Conservation (phyloP, 495 filamentous ascomycete species). For the Penicillium alfredii region DNA sequence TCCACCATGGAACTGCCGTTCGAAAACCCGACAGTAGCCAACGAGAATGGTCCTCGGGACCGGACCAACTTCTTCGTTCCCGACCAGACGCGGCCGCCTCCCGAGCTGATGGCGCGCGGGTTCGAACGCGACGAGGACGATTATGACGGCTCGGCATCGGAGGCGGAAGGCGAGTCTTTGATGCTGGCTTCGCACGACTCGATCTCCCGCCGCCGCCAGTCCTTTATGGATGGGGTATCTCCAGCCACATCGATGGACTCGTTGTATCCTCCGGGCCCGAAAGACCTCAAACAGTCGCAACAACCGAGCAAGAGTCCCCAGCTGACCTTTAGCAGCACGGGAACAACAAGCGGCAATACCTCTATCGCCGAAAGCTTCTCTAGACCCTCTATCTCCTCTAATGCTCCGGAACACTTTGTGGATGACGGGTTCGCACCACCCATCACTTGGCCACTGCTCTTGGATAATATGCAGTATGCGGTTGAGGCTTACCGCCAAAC, state of each 20-base stretch:
- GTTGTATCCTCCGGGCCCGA: constrained; percentile 50
- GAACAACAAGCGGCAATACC: constrained; percentile 27
- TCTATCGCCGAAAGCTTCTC: constrained; percentile 33
- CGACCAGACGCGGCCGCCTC: constrained; percentile 82
- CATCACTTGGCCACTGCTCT: constrained; percentile 79
- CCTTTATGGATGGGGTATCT: constrained; percentile 69
- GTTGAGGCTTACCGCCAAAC: constrained; percentile 84
- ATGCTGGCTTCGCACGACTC: constrained; percentile 55
- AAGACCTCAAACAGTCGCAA: constrained; percentile 18
- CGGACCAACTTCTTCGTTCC: constrained; percentile 82
- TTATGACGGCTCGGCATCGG: constrained; percentile 81
- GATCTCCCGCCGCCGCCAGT: constrained; percentile 55
- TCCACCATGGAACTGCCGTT: constrained; percentile 90
- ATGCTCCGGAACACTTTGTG: constrained; percentile 73
- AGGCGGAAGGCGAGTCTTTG: constrained; percentile 65
- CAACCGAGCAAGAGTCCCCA: constrained; percentile 18
- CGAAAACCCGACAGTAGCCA: constrained; percentile 75
- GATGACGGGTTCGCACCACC: constrained; percentile 71
- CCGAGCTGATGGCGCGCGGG: constrained; percentile 86
- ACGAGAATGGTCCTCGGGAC: constrained; percentile 80
- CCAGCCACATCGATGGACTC: constrained; percentile 92
- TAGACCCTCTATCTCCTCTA: constrained; percentile 50
- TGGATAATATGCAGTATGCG: constrained; percentile 84
- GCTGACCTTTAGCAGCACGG: constrained; percentile 19
- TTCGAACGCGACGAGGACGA: constrained; percentile 78